Evolutionary conservation across 257 asterid species (phyloP), one percentile per base, ranked within the genome.

Genomic region (Solanum etuberosum): DNA sequence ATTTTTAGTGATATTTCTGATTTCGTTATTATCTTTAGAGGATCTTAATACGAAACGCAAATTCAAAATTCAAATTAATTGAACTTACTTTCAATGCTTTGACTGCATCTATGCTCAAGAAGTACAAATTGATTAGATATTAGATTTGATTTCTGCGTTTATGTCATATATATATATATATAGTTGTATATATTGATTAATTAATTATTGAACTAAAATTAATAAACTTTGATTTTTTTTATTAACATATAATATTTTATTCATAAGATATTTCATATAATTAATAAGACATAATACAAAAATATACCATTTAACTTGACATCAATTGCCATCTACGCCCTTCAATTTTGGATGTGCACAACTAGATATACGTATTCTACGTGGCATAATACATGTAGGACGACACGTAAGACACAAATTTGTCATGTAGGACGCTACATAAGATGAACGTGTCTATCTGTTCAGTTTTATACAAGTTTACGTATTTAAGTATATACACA

Each of bases 271-370:
- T 27, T 25, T 1, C 20, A 13, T 67, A 12, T 67, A 16, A 51
- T 51, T 51, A 51, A 2, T 2, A 51, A 51, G 9, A 18, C 23
- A 18, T 0, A 18, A 51, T 51, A 51, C 61, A 51, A 2, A 51
- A 51, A 51, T 51, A 16, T 51, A 0, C 2, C 3, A 1, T 51
- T 51, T 6, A 2, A 51, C 10, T 18, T 18, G 9, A 2, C 23
- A 2, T 6, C 21, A 48, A 51, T 6, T 51, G 9, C 6, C 9
- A 0, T 51, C 23, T 6, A 1, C 0, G 4, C 0, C 1, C 0
- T 51, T 16, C 9, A 51, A 51, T 18, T 18, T 51, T 6, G n/a
- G 3, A 6, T 6, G 4, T 18, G 9, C 0, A 51, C n/a, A 51
- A 51, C 0, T 51, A 18, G 9, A 51, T 4, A 51, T 2, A 18